Evolutionary conservation across 768 basidiomycete genomes (phyloP).

Genomic region (Pulveroboletus sp.): DNA sequence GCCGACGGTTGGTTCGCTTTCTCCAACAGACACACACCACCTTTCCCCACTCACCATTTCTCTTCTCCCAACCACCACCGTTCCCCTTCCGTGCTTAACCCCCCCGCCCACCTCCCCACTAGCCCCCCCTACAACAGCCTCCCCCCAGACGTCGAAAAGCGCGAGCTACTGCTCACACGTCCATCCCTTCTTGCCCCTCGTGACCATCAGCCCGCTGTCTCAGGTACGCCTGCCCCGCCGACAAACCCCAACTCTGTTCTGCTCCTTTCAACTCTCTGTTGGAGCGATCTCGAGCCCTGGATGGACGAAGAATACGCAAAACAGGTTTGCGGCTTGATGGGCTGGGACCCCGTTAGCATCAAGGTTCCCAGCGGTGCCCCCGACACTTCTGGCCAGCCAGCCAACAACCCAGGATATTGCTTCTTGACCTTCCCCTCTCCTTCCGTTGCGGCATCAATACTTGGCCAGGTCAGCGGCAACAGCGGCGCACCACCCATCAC

Average conservation of each 20-base stretch:
- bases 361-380: conserved; percentile 65
- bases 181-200: conserved; percentile 16
- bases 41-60: conserved; percentile 21
- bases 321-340: conserved; percentile 83
- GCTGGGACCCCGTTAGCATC: conserved; percentile 77
- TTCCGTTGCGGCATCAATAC: conserved; percentile 64
- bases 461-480: conserved; percentile 59
- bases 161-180: conserved; percentile 11
- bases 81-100: conserved; percentile 32
- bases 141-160: conserved; percentile 24
- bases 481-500: conserved; percentile 43
- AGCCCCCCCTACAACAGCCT: conserved; percentile 15
- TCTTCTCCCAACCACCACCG: conserved; percentile 48
- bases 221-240: conserved; percentile 22
- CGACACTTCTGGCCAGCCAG: conserved; percentile 58
- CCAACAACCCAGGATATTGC: conserved; percentile 86
- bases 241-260: conserved; percentile 28
- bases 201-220: conserved; percentile 12
- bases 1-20: conserved; percentile 31
- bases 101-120: conserved; percentile 22
- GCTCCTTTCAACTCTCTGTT: conserved; percentile 69
- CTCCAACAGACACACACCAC: conserved; percentile 34
- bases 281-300: conserved; percentile 91
- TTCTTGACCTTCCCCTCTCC: conserved; percentile 82
- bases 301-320: conserved; percentile 96